Evolutionary conservation across 495 filamentous ascomycete genomes (phyloP).

Genomic region (Daldinia decipiens): DNA sequence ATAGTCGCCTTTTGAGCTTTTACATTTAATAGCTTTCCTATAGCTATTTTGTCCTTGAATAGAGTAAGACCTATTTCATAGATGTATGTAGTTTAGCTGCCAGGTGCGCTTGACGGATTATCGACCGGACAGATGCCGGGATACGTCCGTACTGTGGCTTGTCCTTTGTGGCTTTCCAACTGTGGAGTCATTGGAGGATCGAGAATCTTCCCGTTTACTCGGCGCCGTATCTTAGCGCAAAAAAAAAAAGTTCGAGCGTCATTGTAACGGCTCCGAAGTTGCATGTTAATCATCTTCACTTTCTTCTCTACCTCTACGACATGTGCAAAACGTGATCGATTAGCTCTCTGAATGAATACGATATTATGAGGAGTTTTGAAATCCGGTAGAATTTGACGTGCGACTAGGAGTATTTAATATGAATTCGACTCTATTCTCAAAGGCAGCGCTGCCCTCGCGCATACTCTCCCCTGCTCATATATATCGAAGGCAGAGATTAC

Average conservation of each 20-base stretch:
- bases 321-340: conserved; percentile 8
- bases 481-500: conserved; percentile 57
- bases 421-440: conserved; percentile 62
- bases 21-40: no score
- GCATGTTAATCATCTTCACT: conserved; percentile 10
- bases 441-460: conserved; percentile 61
- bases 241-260: conserved; percentile 52
- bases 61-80: no score
- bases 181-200: conserved; percentile 28
- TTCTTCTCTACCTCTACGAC: conserved; percentile 16
- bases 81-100: no score
- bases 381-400: conserved; percentile 2
- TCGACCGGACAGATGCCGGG: no score
- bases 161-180: conserved; percentile 22
- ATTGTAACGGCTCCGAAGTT: conserved; percentile 39
- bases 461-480: conserved; percentile 60
- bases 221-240: conserved; percentile 41
- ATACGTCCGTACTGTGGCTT: conserved; percentile 15
- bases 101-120: no score
- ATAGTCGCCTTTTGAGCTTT: no score
- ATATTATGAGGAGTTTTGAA: conserved; percentile 28
- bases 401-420: conserved; percentile 50
- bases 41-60: no score
- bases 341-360: background rate
- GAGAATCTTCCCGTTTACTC: conserved; percentile 50